Evolutionary conservation across 345 rosid genomes (phyloP).

Genomic region (Euphorbia pulcherrima): DNA sequence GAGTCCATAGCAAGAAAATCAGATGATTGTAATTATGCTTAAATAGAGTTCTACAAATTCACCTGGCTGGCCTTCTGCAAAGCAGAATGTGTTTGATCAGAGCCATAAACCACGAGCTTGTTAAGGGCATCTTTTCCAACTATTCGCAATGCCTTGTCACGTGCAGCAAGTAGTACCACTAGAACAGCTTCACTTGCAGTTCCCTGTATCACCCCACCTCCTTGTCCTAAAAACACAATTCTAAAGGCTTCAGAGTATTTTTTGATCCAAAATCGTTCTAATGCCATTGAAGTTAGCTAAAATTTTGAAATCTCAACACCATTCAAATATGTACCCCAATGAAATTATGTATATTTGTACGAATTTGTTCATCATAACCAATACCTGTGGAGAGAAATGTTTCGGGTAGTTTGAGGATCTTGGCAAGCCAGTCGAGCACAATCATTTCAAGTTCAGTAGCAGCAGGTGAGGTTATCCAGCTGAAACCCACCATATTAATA

Average conservation of each 20-base stretch:
- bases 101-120: constrained; percentile 76
- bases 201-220: constrained; percentile 94
- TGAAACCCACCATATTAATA: constrained; percentile 75
- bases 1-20: neutral
- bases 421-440: constrained; percentile 88
- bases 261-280: no score
- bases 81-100: constrained; percentile 89
- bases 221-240: constrained; percentile 52
- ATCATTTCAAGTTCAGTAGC: constrained; percentile 90
- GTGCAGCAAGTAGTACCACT: constrained; percentile 75
- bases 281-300: neutral
- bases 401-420: constrained; percentile 66
- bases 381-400: constrained; percentile 70
- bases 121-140: constrained; percentile 55
- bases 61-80: constrained; percentile 90
- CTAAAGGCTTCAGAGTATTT: constrained; percentile 12
- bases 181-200: constrained; percentile 91
- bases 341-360: neutral
- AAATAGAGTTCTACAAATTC: no score
- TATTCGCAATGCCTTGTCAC: constrained; percentile 50
- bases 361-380: neutral
- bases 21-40: no score
- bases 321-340: neutral
- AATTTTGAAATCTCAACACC: constrained; percentile 1
- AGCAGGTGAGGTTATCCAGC: constrained; percentile 93